Percentiles rank a stretch among this genome's conserved stretches.
Conservation (phyloP, 2,329 filamentous ascomycete genomes). For the Colletotrichum sansevieriae region DNA sequence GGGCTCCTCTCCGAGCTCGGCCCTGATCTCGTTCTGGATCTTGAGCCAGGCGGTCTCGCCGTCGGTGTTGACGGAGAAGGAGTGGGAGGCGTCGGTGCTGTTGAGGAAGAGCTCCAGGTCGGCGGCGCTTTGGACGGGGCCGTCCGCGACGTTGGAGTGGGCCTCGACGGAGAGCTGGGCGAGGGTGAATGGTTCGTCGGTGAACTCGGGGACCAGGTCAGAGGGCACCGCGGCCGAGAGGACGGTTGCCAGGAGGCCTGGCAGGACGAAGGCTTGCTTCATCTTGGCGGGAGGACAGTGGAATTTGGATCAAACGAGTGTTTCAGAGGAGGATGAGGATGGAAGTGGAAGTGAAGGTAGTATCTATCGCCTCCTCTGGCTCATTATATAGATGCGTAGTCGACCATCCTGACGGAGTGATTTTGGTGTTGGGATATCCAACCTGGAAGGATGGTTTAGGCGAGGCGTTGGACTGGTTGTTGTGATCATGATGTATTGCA, state of each 20-base stretch:
- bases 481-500: not conserved
- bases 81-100: not conserved
- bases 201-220: not conserved
- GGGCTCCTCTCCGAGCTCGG: not conserved
- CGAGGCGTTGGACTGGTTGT: not conserved
- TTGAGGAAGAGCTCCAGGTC: constrained; percentile 5
- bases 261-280: constrained; percentile 27
- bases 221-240: constrained; percentile 2
- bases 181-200: not conserved
- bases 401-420: too few relatives aligned
- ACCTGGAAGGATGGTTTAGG: constrained; percentile 11
- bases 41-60: constrained; percentile 10
- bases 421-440: not conserved
- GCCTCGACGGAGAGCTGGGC: not conserved
- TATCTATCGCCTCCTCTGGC: too few relatives aligned
- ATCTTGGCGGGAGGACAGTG: constrained; percentile 1
- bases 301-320: not conserved
- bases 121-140: not conserved
- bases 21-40: not conserved
- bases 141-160: not conserved
- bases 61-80: not conserved
- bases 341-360: not conserved
- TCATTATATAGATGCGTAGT: too few relatives aligned
- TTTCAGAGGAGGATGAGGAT: not conserved
- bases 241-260: constrained; percentile 19